Percentiles rank a stretch among this genome's conserved stretches.
phyloP scores from a whole-genome alignment of 1,139 yeast species.

The Geotrichum restrictum region DNA sequence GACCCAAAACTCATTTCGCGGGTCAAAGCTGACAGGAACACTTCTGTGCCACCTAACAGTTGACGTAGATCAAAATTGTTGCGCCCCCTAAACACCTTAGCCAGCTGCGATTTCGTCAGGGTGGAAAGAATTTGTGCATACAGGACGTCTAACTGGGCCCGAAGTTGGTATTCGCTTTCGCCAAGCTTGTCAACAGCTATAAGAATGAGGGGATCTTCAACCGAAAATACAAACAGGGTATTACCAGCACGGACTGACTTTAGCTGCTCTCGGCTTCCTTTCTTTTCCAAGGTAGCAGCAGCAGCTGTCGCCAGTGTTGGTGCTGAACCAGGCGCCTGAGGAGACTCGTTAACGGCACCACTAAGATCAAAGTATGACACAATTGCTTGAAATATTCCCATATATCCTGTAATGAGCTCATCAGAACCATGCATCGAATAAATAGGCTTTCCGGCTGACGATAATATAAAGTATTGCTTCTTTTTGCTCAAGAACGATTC shows the following conservation, averaged over 20 bases:
- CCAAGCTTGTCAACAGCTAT: slow-evolving; percentile 64
- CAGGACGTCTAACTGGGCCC: slow-evolving; percentile 66
- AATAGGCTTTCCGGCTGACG: slow-evolving; percentile 90
- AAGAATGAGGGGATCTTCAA: slow-evolving; percentile 65
- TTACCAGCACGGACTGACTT: slow-evolving; percentile 35
- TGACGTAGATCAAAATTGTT: slow-evolving; percentile 80
- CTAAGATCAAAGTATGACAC: slow-evolving; percentile 56
- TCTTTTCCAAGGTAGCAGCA: neutral
- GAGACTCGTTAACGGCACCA: neutral
- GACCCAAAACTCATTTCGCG: slow-evolving; percentile 51
- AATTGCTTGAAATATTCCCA: slow-evolving; percentile 61
- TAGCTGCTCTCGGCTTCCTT: slow-evolving; percentile 25
- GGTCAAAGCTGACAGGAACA: slow-evolving; percentile 60
- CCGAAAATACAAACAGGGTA: slow-evolving; percentile 56
- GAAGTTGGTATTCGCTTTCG: slow-evolving; percentile 53
- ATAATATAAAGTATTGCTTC: slow-evolving; percentile 77
- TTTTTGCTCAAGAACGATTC: slow-evolving; percentile 44
- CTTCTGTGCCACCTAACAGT: slow-evolving; percentile 62
- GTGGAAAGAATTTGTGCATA: slow-evolving; percentile 79
- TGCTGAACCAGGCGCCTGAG: slow-evolving; percentile 8
- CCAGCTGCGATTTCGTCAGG: slow-evolving; percentile 68
- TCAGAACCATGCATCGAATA: slow-evolving; percentile 78
- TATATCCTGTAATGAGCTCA: slow-evolving; percentile 63
- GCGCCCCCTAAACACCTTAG: slow-evolving; percentile 62
- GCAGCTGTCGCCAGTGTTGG: neutral